phyloP scores from a whole-genome alignment of 2,329 filamentous ascomycete species.

The Trichoderma pleuroti region DNA sequence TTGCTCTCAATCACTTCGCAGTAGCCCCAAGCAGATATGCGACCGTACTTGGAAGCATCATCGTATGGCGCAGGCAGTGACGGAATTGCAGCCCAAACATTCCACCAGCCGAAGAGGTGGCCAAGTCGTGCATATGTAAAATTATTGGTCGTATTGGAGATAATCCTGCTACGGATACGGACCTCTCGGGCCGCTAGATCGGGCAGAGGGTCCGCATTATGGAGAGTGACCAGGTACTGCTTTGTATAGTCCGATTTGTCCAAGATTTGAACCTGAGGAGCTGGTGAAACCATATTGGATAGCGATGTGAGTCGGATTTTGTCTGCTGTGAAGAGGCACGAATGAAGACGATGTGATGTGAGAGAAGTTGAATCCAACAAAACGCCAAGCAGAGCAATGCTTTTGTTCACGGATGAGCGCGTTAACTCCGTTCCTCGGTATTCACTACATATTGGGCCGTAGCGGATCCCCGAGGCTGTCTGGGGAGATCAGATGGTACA shows the following conservation, averaged over 20 bases:
- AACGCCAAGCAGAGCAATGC: background rate
- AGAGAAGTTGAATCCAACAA: background rate
- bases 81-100: background rate
- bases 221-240: background rate
- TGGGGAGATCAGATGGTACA: background rate
- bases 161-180: background rate
- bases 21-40: slow-evolving; percentile 2
- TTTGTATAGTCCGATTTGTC: slow-evolving; percentile 3
- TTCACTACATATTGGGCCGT: background rate
- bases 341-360: background rate
- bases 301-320: background rate
- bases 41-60: slow-evolving; percentile 3
- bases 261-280: slow-evolving; percentile 3
- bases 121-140: background rate
- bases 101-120: background rate
- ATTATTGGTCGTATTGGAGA: background rate
- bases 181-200: background rate
- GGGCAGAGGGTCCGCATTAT: background rate
- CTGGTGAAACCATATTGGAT: background rate
- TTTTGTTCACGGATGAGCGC: background rate
- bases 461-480: background rate
- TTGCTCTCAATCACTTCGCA: slow-evolving; percentile 8
- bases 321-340: background rate
- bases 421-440: background rate
- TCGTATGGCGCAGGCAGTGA: background rate